Evolutionary conservation across 129 eudicot species (phyloP).

Genomic region (Heracleum sosnowskyi): DNA sequence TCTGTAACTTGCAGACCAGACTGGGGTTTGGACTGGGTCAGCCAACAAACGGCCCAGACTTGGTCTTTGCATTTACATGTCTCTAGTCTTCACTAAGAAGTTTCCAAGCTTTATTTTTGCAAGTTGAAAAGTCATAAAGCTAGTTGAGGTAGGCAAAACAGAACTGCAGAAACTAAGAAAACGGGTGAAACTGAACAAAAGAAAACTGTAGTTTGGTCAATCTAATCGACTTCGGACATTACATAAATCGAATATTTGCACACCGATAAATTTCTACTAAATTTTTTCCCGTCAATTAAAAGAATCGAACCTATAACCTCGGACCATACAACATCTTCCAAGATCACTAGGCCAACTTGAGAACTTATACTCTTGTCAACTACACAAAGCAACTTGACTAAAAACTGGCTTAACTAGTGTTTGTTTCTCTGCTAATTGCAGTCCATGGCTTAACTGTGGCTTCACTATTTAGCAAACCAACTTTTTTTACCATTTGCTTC

Average conservation of each 20-base stretch:
- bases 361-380: not conserved
- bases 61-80: not conserved
- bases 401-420: not conserved
- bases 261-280: no score
- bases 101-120: not conserved
- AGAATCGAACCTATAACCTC: not conserved
- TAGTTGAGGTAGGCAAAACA: no score
- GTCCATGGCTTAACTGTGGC: not conserved
- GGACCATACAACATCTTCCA: not conserved
- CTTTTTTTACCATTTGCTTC: no score
- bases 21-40: not conserved
- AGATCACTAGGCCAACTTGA: not conserved
- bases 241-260: no score
- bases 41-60: not conserved
- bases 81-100: not conserved
- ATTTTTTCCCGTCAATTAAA: no score
- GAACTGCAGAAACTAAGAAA: no score
- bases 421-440: not conserved
- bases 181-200: no score
- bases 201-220: no score
- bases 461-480: not conserved
- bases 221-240: no score
- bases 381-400: not conserved
- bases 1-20: not conserved
- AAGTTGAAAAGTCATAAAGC: no score